Base-by-base conservation (phyloP, 2,329 filamentous ascomycete species). In the Fusarium chlamydosporum region DNA sequence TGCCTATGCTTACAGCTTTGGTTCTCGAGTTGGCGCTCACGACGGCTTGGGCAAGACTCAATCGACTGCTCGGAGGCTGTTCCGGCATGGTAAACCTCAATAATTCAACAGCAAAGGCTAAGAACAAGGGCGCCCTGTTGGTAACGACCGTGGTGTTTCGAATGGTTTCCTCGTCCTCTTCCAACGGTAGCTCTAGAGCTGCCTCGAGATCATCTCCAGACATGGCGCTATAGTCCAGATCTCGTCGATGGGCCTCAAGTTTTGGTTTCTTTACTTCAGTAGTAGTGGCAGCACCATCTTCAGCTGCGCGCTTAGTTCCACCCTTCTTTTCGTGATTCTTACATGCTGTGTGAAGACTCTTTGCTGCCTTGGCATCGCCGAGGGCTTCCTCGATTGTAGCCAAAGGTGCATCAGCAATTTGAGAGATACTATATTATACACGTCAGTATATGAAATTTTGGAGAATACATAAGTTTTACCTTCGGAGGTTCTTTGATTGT, bases 1-100 rank as follows among this genome's bases (percentile, higher is more conserved):
- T 82, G 0, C 93, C 93, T 31, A 97, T 80, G 66, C 86, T 91
- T 29, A 90, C 84, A 11, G 93, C 93, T 79, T 94, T 94, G 35
- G 87, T 88, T 68, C 89, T 87, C 63, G 91, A 93, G 75, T 95
- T 96, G 29, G 89, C 89, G 75, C 92, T 94, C 16, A 96, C 92
- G 2, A 96, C 89, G 1, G 92, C 93, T 78, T 97, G 93, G 0
- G 90, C 92, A 20, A 97, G 82, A 75, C 93, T 96, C 20, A 97
- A 81, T 46, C 92, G 85, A 76, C 92, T 95, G n/a, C 92, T 96
- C 4, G 90, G 83, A 4, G 93, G 93, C 76, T 97, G 94, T 70
- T 92, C 90, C 0, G 93, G 92, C 90, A 94, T 95, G 0, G 92
- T 96, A 75, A 91, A 89, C 45, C 91, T 90, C 46, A 96, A 77